Evolutionary conservation across 2,329 filamentous ascomycete species (phyloP), one percentile per base, ranked within the genome.

Genomic region (Metarhizium guizhouense): DNA sequence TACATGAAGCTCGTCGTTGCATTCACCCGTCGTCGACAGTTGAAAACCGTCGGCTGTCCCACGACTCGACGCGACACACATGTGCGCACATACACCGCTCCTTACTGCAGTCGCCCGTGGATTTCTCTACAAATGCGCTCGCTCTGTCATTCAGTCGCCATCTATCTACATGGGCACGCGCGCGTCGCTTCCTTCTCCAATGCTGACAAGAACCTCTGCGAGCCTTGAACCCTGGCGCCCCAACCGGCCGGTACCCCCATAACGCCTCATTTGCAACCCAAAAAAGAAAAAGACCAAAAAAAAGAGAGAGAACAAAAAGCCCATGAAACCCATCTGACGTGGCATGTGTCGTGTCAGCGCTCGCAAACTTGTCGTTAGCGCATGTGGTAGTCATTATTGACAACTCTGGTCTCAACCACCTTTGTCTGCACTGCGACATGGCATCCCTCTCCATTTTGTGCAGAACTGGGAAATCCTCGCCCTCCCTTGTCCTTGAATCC

Each of bases 401-500:
- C 11, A 40, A 40, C 11, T 13, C 36, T 13, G 36, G 4, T 40
- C 36, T 40, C 36, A 40, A 40, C 36, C 36, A 40, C 11, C 36
- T 13, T 40, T 4, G 3, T 40, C 36, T 40, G 36, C 36, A 40
- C 11, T 40, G 36, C 36, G 3, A 40, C 36, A 40, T 3, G 3
- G 3, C 36, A 14, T 40, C 36, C 13, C 36, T 40, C 36, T 40
- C 11, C 36, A 7, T 40, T 14, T 40, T 10, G 5, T 40, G 13
- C 36, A 40, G 30, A 32, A 32, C 8, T 32, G 4, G 30, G n/a
- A n/a, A n/a, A n/a, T n/a, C n/a, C n/a, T n/a, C n/a, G n/a, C n/a
- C n/a, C n/a, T n/a, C n/a, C n/a, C n/a, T n/a, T n/a, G n/a, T n/a
- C 30, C 30, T 8, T 34, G 18, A 2, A 20, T 62, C 72, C 79